Evolutionary conservation across 1,139 yeast genomes (phyloP).

Genomic region (Hyphopichia buzzinii): DNA sequence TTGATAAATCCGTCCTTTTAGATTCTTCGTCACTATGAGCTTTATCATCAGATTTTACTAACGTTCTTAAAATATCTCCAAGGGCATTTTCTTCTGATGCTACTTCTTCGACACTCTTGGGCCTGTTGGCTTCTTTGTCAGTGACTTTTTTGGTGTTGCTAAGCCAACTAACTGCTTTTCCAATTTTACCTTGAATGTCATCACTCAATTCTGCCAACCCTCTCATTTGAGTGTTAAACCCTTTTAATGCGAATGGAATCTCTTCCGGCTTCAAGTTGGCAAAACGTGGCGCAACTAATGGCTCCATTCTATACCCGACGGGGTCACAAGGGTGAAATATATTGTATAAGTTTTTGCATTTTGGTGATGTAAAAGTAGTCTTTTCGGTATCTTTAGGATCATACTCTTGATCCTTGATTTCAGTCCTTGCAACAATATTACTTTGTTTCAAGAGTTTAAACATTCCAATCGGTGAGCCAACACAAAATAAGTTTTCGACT

Average conservation of each 20-base stretch:
- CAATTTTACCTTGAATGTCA: conserved; percentile 43
- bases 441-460: conserved; percentile 68
- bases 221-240: conserved; percentile 44
- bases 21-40: conserved; percentile 17
- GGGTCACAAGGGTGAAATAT: conserved; percentile 89
- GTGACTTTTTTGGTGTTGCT: conserved; percentile 14
- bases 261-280: conserved; percentile 57
- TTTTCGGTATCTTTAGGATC: conserved; percentile 13
- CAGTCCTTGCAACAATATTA: conserved; percentile 45
- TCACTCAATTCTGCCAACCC: conserved; percentile 41
- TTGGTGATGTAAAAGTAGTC: conserved; percentile 37
- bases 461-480: conserved; percentile 90
- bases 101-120: conserved; percentile 19
- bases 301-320: conserved; percentile 83
- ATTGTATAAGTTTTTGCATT: conserved; percentile 64
- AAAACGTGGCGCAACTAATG: conserved; percentile 59
- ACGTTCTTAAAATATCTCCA: conserved; percentile 41
- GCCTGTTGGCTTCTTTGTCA: conserved; percentile 10
- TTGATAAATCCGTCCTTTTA: conserved; percentile 18
- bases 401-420: conserved; percentile 15
- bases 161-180: conserved; percentile 47
- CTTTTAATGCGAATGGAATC: conserved; percentile 55
- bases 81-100: conserved; percentile 39
- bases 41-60: conserved; percentile 16
- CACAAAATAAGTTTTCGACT: conserved; percentile 71